Percentiles rank a stretch among this genome's conserved stretches.
Evolutionary conservation across 2,329 filamentous ascomycete species (phyloP).

Genomic region (Xylaria sp.): DNA sequence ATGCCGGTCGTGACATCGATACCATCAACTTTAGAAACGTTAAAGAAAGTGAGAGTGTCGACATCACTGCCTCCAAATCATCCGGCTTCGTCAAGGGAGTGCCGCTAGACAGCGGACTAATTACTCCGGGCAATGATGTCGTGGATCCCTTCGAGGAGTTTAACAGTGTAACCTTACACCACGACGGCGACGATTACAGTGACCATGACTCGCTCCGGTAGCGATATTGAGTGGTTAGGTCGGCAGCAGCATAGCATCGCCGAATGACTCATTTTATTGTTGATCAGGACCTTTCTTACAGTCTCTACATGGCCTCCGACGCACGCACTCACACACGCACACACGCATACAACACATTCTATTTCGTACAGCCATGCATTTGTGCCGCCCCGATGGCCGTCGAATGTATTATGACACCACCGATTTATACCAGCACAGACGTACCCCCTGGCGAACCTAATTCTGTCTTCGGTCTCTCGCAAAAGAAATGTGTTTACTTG

Average conservation of each 20-base stretch:
- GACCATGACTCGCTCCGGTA: constrained; percentile 25
- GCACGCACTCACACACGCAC: no score
- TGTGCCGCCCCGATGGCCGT: constrained; percentile 5
- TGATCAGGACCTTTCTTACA: constrained; percentile 12
- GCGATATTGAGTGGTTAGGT: constrained; percentile 2
- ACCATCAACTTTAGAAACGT: constrained; percentile 97
- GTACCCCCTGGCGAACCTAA: constrained; percentile 16
- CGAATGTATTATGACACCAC: constrained; percentile 22
- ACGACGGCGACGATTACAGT: constrained; percentile 77
- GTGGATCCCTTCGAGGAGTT: constrained; percentile 96
- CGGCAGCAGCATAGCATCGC: neutral
- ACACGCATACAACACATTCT: neutral
- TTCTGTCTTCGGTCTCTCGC: constrained; percentile 18
- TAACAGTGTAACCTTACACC: constrained; percentile 94
- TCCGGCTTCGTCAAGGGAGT: constrained; percentile 64
- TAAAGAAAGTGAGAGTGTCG: constrained; percentile 93
- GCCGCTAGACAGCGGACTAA: constrained; percentile 76
- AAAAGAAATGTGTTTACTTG: constrained; percentile 12
- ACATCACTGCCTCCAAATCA: constrained; percentile 59
- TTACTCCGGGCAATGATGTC: constrained; percentile 76
- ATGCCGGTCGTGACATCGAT: constrained; percentile 83
- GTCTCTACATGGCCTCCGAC: constrained; percentile 1
- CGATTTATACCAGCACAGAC: constrained; percentile 12
- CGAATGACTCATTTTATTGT: neutral
- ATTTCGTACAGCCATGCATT: neutral